phyloP scores from a whole-genome alignment of 176 grass and related monocot species.

The Secale cereale region DNA sequence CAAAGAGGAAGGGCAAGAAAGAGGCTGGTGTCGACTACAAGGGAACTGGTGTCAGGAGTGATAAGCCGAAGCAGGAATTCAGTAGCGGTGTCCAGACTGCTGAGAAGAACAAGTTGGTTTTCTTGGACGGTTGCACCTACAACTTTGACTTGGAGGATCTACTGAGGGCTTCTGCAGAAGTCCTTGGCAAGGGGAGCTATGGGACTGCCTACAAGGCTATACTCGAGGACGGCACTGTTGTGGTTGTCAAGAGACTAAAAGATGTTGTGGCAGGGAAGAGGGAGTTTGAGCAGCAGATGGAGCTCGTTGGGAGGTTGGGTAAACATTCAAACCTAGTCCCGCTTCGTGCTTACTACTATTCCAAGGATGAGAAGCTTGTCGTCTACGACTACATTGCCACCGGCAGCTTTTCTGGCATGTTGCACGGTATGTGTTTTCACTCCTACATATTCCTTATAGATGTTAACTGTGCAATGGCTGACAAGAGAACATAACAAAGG shows the following conservation, averaged over 20 bases:
- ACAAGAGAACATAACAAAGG: neutral
- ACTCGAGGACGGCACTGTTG: constrained; percentile 81
- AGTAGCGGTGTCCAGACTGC: constrained; percentile 77
- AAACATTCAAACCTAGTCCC: constrained; percentile 62
- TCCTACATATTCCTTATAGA: neutral
- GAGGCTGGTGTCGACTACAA: constrained; percentile 37
- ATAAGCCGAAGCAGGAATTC: constrained; percentile 78
- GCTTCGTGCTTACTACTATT: constrained; percentile 95
- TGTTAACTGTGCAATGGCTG: neutral
- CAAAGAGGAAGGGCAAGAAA: constrained; percentile 55
- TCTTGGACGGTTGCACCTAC: constrained; percentile 85
- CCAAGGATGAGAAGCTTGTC: constrained; percentile 96
- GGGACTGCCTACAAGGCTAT: constrained; percentile 92
- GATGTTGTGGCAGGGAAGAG: constrained; percentile 75
- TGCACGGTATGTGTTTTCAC: constrained; percentile 73
- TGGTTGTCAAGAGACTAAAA: constrained; percentile 95
- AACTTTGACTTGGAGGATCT: constrained; percentile 98
- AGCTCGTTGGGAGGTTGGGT: constrained; percentile 67
- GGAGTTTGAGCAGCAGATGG: constrained; percentile 99
- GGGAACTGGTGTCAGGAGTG: constrained; percentile 29
- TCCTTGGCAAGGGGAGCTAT: constrained; percentile 92
- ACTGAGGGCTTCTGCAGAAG: constrained; percentile 93
- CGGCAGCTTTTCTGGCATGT: constrained; percentile 59
- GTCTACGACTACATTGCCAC: constrained; percentile 75
- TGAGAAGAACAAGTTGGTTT: constrained; percentile 87